phyloP scores from a whole-genome alignment of 352 stramenopile genomes.

The Phytopythium delawarense region DNA sequence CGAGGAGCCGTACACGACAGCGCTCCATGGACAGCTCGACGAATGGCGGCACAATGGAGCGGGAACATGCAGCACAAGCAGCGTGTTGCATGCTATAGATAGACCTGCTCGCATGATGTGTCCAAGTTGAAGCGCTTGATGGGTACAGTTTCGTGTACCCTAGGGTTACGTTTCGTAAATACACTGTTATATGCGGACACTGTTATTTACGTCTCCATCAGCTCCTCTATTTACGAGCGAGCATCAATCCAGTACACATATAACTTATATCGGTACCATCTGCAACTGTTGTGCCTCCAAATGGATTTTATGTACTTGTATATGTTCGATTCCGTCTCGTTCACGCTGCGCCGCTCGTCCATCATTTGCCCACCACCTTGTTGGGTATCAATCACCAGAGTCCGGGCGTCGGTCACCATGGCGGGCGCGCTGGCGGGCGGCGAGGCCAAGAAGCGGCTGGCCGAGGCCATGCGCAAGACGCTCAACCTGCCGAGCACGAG shows the following conservation, averaged over 20 bases:
- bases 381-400: background rate
- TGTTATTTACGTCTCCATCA: too few species aligned
- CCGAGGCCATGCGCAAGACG: slow-evolving; percentile 81
- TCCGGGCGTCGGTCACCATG: slow-evolving; percentile 4
- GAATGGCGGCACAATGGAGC: background rate
- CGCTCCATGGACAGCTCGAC: background rate
- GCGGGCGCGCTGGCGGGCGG: slow-evolving; percentile 1
- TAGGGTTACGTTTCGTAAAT: too few species aligned
- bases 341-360: background rate
- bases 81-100: background rate
- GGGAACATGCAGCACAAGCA: background rate
- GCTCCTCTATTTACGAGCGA: too few species aligned
- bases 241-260: too few species aligned
- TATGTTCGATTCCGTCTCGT: too few species aligned
- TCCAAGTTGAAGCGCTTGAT: slow-evolving; percentile 1
- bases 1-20: background rate
- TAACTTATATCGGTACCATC: too few species aligned
- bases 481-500: slow-evolving; percentile 94
- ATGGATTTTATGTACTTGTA: too few species aligned
- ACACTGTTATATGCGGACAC: too few species aligned
- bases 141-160: too few species aligned
- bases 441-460: slow-evolving; percentile 57
- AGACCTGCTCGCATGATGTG: background rate
- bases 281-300: too few species aligned
- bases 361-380: background rate